Conservation (phyloP, 2,329 filamentous ascomycete genomes). For the Fusarium duplospermum region DNA sequence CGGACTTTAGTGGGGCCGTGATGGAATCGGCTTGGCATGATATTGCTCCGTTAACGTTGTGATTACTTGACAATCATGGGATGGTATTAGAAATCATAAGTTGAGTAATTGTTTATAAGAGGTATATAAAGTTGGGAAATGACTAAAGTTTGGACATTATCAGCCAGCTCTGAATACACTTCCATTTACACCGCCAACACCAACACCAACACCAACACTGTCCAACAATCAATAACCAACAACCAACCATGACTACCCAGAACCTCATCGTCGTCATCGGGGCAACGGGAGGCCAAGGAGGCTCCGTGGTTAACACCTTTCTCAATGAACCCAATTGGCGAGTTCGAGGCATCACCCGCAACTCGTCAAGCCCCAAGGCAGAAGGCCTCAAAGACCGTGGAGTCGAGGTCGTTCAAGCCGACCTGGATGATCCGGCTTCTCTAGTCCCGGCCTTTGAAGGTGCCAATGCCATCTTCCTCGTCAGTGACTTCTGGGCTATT, state of each 20-base stretch:
- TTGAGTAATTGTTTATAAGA: not conserved
- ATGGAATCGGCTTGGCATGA: not conserved
- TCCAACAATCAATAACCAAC: not conserved
- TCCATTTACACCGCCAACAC: not conserved
- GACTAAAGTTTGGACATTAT: not conserved
- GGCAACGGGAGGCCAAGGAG: constrained; percentile 56
- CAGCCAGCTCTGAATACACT: not conserved
- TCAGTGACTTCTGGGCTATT: constrained; percentile 46
- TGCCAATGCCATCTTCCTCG: constrained; percentile 45
- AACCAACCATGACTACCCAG: constrained; percentile 18
- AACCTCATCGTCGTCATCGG: constrained; percentile 49
- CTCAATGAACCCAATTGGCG: not conserved
- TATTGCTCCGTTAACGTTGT: not conserved
- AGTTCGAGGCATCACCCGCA: constrained; percentile 14
- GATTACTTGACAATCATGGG: not conserved
- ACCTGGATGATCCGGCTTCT: constrained; percentile 6
- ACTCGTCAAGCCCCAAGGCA: constrained; percentile 5
- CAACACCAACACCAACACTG: not conserved
- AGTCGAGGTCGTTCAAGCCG: constrained; percentile 8
- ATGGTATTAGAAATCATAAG: not conserved
- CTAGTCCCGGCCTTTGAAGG: constrained; percentile 1
- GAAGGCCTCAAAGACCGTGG: not conserved
- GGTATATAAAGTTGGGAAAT: not conserved
- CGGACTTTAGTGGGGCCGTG: not conserved
- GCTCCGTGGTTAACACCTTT: constrained; percentile 22